Base-by-base conservation (phyloP, 371 early-diverging fungal species). In the Mortierella sp. region DNA sequence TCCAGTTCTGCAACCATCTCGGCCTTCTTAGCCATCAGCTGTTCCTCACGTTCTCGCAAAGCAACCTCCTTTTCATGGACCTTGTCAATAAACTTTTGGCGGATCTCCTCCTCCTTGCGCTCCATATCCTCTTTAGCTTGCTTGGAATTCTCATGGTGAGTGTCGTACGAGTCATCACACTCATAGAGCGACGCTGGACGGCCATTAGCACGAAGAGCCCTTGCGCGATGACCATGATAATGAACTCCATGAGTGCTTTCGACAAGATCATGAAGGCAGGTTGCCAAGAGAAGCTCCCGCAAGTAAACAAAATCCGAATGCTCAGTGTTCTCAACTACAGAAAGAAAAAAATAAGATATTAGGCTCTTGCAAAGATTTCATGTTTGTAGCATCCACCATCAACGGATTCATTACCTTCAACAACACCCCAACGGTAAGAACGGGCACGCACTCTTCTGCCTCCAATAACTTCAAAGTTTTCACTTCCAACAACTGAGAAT, bases 351-450 rank as follows among this genome's bases (percentile, higher is more conserved):
- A 28, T 9, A 54, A 28, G 26, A 31, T 34, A 19, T 34, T 19
- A 34, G 19, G 31, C 0, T 57, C 12, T 32, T 57, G 34, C 17
- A 57, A 22, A 19, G 9, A 6, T 22, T 4, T 15, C 2, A 7
- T 31, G 43, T 0, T 42, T 22, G 37, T 40, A 15, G 17, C 15
- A 45, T 5, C 0, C 45, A 1, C 2, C 7, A 61, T 19, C 19
- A 3, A n/a, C 6, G 15, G 10, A 7, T 60, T 70, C n/a, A 66
- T 80, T 89, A 87, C 95, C 93, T 85, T 97, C 96, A n/a, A 97
- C 96, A 53, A 95, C 85, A 49, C 99, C 99, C 99, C 99, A 99
- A n/a, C 96, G 95, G 86, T 98, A 99, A 83, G 92, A 89, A 69
- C 99, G 90, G 74, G 97, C 97, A 34, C 98, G 90, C 17, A 96